Evolutionary conservation across 768 basidiomycete species (phyloP).

Genomic region (Boletus coccyginus): DNA sequence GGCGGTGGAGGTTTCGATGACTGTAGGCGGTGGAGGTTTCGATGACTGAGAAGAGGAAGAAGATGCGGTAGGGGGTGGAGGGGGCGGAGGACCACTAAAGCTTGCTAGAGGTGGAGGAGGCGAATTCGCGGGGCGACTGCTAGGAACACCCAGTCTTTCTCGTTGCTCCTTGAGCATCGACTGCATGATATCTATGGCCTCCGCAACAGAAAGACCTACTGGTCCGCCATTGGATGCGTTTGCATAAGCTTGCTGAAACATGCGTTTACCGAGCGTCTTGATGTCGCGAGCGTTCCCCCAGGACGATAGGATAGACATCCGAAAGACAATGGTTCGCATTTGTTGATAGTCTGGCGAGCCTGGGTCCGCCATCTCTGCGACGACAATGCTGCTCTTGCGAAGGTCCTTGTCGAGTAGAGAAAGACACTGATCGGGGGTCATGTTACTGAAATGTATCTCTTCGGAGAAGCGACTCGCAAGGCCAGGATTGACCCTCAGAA

Average conservation of each 20-base stretch:
- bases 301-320: constrained; percentile 44
- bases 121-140: background rate
- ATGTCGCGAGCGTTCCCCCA: constrained; percentile 76
- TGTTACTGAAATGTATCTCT: constrained; percentile 52
- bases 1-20: too few relatives aligned
- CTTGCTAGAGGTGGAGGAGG: constrained; percentile 18
- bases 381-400: constrained; percentile 38
- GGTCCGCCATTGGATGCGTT: constrained; percentile 8
- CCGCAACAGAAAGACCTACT: background rate
- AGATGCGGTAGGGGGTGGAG: constrained; percentile 19
- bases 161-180: constrained; percentile 18
- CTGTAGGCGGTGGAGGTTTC: too few relatives aligned
- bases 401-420: constrained; percentile 48
- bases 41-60: constrained; percentile 21
- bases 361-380: constrained; percentile 31
- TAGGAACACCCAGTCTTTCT: constrained; percentile 24
- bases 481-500: constrained; percentile 58
- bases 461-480: constrained; percentile 69
- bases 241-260: constrained; percentile 13
- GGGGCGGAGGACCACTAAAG: constrained; percentile 19
- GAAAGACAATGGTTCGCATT: constrained; percentile 24
- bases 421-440: constrained; percentile 49
- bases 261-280: constrained; percentile 40
- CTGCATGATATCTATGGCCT: constrained; percentile 11
- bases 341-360: constrained; percentile 3